These are phyloP conservation scores for Candolleomyces efflorescens DNA, from an alignment of 768 basidiomycete genomes.

Conservation along the genomic window DNA sequence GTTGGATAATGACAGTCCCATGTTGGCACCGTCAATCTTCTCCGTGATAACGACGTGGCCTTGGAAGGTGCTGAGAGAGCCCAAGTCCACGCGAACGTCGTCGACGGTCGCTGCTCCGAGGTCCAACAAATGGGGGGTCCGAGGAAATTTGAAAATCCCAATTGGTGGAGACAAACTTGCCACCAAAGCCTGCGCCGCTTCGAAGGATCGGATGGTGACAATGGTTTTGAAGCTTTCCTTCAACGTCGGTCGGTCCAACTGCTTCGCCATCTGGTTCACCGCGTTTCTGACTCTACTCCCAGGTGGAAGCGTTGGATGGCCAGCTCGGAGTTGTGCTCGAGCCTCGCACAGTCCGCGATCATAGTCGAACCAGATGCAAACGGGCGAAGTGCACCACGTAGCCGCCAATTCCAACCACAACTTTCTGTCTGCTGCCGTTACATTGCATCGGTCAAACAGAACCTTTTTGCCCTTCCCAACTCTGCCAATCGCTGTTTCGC, in stretches of 20 bases:
- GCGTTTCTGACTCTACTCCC: constrained; percentile 52
- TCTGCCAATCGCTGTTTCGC: constrained; percentile 49
- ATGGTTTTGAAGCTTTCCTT: constrained; percentile 54
- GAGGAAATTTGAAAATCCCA: constrained; percentile 51
- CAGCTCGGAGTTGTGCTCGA: constrained; percentile 50
- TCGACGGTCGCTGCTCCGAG: constrained; percentile 53
- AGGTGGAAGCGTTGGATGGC: constrained; percentile 58
- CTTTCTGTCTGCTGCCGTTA: constrained; percentile 41
- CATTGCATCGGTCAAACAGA: constrained; percentile 57
- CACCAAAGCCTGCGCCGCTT: constrained; percentile 46
- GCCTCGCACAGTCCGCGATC: constrained; percentile 42
- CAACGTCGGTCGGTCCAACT: constrained; percentile 39
- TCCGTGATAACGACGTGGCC: constrained; percentile 51
- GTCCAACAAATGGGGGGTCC: constrained; percentile 56
- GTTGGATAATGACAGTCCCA: constrained; percentile 55
- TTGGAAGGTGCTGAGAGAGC: constrained; percentile 8
- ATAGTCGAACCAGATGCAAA: constrained; percentile 57
- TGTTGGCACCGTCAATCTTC: constrained; percentile 65
- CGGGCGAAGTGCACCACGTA: constrained; percentile 40
- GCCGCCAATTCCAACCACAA: constrained; percentile 46
- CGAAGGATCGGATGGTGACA: constrained; percentile 44
- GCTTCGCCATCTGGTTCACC: constrained; percentile 47
- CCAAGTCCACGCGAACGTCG: constrained; percentile 38
- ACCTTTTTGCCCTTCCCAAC: constrained; percentile 30
- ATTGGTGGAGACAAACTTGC: constrained; percentile 33